These are phyloP conservation scores for Boeremia lycopersici DNA, from an alignment of 2,329 filamentous ascomycete genomes.

Conservation along the genomic window DNA sequence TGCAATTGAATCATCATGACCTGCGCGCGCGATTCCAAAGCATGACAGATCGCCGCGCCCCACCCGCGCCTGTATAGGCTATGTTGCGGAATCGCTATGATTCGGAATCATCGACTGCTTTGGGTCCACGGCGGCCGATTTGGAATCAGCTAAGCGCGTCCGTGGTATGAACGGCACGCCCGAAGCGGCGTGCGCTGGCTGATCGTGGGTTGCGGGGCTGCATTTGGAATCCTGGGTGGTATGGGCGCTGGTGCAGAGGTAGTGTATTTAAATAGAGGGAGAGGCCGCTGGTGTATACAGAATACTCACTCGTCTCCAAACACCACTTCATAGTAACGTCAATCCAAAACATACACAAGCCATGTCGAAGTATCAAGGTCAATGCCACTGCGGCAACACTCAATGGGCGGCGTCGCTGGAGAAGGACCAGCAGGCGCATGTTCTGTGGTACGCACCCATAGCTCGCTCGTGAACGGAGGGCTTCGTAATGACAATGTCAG, in stretches of 20 bases:
- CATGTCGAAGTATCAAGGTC: constrained; percentile 56
- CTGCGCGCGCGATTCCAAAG: neutral
- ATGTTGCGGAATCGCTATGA: too few relatives aligned
- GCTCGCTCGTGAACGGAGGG: too few relatives aligned
- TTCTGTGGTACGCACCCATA: constrained; percentile 51
- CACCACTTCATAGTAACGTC: neutral
- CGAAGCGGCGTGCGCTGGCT: neutral
- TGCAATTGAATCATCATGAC: too few relatives aligned
- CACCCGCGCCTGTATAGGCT: neutral
- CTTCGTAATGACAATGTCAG: constrained; percentile 32
- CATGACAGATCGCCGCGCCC: neutral
- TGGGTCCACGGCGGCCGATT: neutral
- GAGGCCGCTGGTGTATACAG: too few relatives aligned
- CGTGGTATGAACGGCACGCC: constrained; percentile 3
- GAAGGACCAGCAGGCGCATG: constrained; percentile 52
- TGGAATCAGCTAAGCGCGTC: constrained; percentile 4
- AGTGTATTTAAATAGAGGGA: neutral
- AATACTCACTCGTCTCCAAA: too few relatives aligned
- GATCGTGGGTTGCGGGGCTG: neutral
- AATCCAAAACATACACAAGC: neutral
- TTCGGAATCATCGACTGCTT: too few relatives aligned
- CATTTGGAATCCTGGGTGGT: constrained; percentile 4
- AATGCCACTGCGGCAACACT: constrained; percentile 62
- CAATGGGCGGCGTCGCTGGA: constrained; percentile 59
- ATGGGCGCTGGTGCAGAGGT: neutral